Evolutionary conservation across 495 filamentous ascomycete species (phyloP).

Genomic region (Tuber brumale): DNA sequence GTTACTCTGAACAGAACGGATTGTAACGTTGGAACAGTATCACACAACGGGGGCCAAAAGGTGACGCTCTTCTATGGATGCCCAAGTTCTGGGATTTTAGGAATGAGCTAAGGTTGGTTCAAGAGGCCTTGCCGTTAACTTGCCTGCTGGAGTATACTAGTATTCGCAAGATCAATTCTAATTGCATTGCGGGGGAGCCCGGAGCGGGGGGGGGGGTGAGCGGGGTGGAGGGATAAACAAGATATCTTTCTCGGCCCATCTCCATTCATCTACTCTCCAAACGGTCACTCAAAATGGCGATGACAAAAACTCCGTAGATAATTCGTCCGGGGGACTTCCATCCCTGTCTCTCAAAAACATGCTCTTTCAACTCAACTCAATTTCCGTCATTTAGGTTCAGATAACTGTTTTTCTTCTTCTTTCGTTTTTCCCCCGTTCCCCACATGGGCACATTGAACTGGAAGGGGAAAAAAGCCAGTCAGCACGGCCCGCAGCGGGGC

Average conservation of each 20-base stretch:
- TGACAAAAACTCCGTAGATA: not conserved
- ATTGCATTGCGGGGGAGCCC: not conserved
- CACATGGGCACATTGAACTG: not conserved
- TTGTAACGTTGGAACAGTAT: not conserved
- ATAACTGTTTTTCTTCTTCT: not conserved
- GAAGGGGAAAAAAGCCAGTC: not conserved
- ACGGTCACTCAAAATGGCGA: not conserved
- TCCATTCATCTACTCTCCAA: not conserved
- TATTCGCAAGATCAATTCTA: not conserved
- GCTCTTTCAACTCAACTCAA: not conserved
- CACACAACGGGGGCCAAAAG: not conserved
- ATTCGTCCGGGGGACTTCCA: not conserved
- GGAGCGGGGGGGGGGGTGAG: not conserved
- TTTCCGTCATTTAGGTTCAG: not conserved
- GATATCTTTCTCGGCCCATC: not conserved
- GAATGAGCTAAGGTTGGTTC: not conserved
- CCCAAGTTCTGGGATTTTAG: not conserved
- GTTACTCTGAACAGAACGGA: not conserved
- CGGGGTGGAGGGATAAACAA: not conserved
- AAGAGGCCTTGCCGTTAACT: not conserved
- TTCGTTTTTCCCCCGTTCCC: not conserved
- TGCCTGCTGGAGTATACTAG: not conserved
- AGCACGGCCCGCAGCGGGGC: conserved; percentile 3
- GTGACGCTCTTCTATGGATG: not conserved
- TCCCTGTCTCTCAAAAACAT: not conserved